These are phyloP conservation scores for Phytophthora pisi DNA, from an alignment of 352 stramenopile species.

Conservation along the genomic window DNA sequence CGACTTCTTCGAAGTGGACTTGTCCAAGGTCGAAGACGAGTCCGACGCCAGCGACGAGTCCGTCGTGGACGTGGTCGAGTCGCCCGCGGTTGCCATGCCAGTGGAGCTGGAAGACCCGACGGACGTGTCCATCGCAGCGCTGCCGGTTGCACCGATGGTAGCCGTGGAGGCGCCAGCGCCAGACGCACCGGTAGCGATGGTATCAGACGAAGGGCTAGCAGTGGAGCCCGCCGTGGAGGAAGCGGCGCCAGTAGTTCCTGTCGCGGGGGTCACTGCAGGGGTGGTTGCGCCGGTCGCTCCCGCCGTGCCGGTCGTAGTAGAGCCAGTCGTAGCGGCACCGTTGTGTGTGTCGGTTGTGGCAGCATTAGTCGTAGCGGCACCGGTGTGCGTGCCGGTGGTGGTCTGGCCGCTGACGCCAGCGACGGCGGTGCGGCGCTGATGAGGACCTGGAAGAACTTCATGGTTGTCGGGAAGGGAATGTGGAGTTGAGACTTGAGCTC, in stretches of 20 bases:
- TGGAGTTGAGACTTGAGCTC: conserved; percentile 13
- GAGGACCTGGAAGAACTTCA: conserved; percentile 40
- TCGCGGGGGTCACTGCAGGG: conserved; percentile 8
- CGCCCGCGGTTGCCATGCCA: background rate
- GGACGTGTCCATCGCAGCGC: conserved; percentile 6
- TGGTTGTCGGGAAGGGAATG: background rate
- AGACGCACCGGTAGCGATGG: conserved; percentile 1
- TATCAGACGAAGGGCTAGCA: background rate
- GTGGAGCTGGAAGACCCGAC: conserved; percentile 15
- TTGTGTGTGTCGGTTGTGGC: no score
- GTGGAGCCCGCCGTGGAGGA: background rate
- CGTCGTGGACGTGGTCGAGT: conserved; percentile 13
- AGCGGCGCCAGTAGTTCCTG: background rate
- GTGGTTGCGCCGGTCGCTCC: background rate
- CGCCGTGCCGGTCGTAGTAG: conserved; percentile 1
- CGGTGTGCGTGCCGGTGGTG: background rate
- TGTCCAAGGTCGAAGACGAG: conserved; percentile 16
- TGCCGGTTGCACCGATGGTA: conserved; percentile 9
- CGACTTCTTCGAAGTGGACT: conserved; percentile 6
- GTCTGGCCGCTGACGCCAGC: conserved; percentile 21
- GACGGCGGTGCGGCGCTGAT: conserved; percentile 29
- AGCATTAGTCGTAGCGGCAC: background rate
- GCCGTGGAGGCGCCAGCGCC: conserved; percentile 1
- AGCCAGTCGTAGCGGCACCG: background rate
- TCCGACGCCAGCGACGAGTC: conserved; percentile 6